Conservation (phyloP, 1,284 basidiomycete species). For the Takashimella koratensis region DNA sequence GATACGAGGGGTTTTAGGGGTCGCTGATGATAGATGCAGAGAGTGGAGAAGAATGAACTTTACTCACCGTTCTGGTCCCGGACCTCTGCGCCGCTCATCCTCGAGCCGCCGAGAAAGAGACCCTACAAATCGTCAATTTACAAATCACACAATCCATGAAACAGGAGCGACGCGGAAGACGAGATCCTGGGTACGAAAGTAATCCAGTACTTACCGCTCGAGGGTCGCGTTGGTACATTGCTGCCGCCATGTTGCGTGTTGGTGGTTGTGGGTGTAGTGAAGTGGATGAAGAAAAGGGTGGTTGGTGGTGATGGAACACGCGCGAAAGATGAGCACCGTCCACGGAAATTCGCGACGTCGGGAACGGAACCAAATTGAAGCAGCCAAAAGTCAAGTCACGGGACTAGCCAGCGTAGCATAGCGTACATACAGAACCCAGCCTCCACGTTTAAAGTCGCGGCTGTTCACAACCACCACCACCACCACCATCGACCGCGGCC, state of each 20-base stretch:
- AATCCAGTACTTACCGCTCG: conserved; percentile 46
- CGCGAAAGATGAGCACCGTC: neutral
- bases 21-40: too few relatives aligned
- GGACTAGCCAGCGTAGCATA: too few relatives aligned
- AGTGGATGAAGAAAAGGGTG: neutral
- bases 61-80: conserved; percentile 88
- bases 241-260: conserved; percentile 43
- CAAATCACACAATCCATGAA: too few relatives aligned
- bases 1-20: too few relatives aligned
- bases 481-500: too few relatives aligned
- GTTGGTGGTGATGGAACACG: conserved; percentile 9
- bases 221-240: conserved; percentile 51
- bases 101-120: conserved; percentile 88
- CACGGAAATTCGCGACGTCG: too few relatives aligned
- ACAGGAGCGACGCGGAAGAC: too few relatives aligned
- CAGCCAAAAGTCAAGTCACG: too few relatives aligned
- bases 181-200: too few relatives aligned
- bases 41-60: too few relatives aligned
- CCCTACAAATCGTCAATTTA: conserved; percentile 51
- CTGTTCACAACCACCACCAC: too few relatives aligned
- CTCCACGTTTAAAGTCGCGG: neutral
- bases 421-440: neutral
- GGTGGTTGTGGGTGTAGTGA: neutral
- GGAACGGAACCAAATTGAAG: neutral
- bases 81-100: conserved; percentile 91